Conservation (phyloP, 192 early-diverging fungal genomes). For the Backusella sp. region DNA sequence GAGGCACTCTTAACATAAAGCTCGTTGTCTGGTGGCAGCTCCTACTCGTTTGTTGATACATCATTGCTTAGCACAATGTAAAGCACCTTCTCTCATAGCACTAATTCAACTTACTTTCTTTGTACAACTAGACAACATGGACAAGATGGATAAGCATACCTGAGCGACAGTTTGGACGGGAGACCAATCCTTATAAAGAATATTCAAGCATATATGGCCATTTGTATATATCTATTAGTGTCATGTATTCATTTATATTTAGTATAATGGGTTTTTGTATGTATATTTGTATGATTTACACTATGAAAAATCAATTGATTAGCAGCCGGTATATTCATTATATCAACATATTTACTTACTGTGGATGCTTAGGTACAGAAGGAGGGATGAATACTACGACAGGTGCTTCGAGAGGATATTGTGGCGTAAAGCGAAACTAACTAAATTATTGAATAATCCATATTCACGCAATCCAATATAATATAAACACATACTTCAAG, state of each 20-base stretch:
- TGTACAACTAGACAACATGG: slow-evolving; percentile 88
- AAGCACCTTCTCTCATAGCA: background rate
- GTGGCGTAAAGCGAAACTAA: slow-evolving; percentile 69
- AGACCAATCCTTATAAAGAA: slow-evolving; percentile 92
- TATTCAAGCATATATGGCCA: slow-evolving; percentile 97
- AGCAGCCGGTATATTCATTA: background rate
- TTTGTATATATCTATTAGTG: slow-evolving; percentile 70
- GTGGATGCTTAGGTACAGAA: slow-evolving; percentile 69
- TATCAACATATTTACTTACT: slow-evolving; percentile 38
- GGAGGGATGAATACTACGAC: slow-evolving; percentile 63
- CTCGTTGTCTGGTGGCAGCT: slow-evolving; percentile 57
- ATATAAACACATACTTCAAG: slow-evolving; percentile 38
- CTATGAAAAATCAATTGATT: background rate
- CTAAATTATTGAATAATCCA: slow-evolving; percentile 8
- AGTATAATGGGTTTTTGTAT: background rate
- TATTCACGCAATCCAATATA: background rate
- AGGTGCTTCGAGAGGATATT: slow-evolving; percentile 75
- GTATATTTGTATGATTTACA: slow-evolving; percentile 13
- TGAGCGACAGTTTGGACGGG: slow-evolving; percentile 89
- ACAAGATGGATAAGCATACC: slow-evolving; percentile 86
- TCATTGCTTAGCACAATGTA: background rate
- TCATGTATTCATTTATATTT: background rate
- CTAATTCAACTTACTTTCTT: slow-evolving; percentile 53
- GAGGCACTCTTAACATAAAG: slow-evolving; percentile 52
- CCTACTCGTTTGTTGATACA: slow-evolving; percentile 27